phyloP scores from a whole-genome alignment of 2,329 filamentous ascomycete genomes.

The Stromatinia cepivora region DNA sequence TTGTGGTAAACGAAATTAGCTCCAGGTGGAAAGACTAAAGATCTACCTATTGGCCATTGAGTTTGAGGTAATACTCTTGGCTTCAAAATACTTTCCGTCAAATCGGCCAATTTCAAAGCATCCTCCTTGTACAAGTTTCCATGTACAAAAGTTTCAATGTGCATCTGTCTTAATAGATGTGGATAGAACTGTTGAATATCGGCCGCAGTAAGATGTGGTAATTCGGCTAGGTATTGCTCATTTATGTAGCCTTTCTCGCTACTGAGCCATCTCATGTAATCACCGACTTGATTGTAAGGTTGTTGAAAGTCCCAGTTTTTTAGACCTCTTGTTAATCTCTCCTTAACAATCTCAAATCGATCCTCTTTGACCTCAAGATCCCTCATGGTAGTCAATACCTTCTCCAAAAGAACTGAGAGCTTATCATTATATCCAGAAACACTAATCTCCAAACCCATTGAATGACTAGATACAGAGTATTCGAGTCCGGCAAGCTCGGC shows the following conservation, averaged over 20 bases:
- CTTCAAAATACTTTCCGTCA: constrained; percentile 76
- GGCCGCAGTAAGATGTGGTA: constrained; percentile 71
- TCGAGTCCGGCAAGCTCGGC: constrained; percentile 88
- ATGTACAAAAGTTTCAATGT: constrained; percentile 85
- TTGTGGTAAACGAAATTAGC: constrained; percentile 83
- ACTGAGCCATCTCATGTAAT: constrained; percentile 79
- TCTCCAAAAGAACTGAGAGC: constrained; percentile 83
- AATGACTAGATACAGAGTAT: constrained; percentile 74
- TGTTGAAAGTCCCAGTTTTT: constrained; percentile 87
- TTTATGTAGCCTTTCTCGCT: constrained; percentile 75
- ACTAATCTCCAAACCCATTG: constrained; percentile 72
- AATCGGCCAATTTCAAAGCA: constrained; percentile 77
- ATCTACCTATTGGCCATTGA: constrained; percentile 78
- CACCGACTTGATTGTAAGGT: constrained; percentile 84
- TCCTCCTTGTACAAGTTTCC: constrained; percentile 96
- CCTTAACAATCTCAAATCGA: constrained; percentile 88
- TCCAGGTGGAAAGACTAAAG: constrained; percentile 74
- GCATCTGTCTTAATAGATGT: constrained; percentile 77
- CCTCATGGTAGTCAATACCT: constrained; percentile 80
- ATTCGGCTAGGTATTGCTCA: constrained; percentile 75
- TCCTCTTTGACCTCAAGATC: constrained; percentile 83
- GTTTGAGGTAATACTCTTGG: constrained; percentile 70
- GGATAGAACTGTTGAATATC: constrained; percentile 77
- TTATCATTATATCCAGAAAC: constrained; percentile 97
- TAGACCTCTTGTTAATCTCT: constrained; percentile 72